Conservation (phyloP, 306 rosid genomes). For the Malus sylvestris region DNA sequence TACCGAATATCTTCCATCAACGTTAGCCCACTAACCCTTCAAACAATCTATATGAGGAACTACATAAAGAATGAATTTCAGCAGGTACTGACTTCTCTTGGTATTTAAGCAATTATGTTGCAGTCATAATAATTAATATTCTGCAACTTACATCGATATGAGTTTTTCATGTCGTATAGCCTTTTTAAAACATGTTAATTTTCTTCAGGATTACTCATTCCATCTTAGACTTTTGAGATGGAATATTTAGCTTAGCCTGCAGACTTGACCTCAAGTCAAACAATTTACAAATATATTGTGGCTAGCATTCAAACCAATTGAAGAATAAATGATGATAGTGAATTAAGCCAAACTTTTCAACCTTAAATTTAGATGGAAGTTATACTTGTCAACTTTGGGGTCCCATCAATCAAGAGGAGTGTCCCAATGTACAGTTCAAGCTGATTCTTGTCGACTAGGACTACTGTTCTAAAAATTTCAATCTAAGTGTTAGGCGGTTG, state of each 20-base stretch:
- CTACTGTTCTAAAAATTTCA: too few relatives aligned
- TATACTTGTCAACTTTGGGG: not conserved
- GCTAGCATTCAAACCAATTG: not conserved
- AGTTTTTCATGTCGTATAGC: not conserved
- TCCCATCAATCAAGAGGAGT: not conserved
- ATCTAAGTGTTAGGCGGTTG: fast-evolving
- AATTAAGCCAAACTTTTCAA: not conserved
- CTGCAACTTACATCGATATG: not conserved
- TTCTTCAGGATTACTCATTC: not conserved
- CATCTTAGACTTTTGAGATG: not conserved
- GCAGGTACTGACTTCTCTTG: not conserved
- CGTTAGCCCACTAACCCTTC: not conserved
- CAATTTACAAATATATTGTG: not conserved
- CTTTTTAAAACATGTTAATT: not conserved
- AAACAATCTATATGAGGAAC: not conserved
- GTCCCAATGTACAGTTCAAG: not conserved
- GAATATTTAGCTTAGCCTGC: not conserved
- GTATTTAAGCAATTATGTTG: not conserved
- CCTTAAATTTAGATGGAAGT: not conserved
- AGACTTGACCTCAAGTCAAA: not conserved
- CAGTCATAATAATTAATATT: not conserved
- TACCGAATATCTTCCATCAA: too few relatives aligned
- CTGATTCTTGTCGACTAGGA: too few relatives aligned
- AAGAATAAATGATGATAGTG: not conserved
- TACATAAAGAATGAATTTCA: not conserved